Evolutionary conservation across 176 grass and related monocot genomes (phyloP), one percentile per base, ranked within the genome.

Genomic region (Rhynchospora breviuscula): DNA sequence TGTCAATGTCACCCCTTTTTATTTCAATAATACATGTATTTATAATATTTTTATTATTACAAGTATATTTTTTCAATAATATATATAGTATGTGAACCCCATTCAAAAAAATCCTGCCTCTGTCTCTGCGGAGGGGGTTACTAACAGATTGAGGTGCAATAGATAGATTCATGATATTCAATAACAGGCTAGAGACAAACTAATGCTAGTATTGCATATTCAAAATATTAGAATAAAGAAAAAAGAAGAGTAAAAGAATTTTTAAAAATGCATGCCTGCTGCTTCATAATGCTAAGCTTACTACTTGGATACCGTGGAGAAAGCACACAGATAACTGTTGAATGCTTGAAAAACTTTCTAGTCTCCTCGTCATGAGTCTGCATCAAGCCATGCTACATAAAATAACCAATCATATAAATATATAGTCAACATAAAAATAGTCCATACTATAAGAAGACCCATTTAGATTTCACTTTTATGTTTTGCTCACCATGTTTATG

Each of bases 331-430:
- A 93, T 88, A 53, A 97, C 95, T 0, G 95, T 88, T 0, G 95
- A 97, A 47, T 94, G 73, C 83, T 62, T 93, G 81, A 97, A 97
- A 64, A 90, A 97, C 6, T 68, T 82, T 51, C 76, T 88, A 0
- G 90, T 94, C 18, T 92, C 88, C 79, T 97, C 94, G 18, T 92
- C 94, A 78, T 83, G 73, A 19, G 94, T 97, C 26, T 87, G 52
- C 87, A 91, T 97, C 60, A 92, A 7, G 1, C 90, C 87, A 7
- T 15, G 25, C 94, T 97, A 52, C 53, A 85, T 22, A 40, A 86
- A 79, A 86, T 23, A 56, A 72, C 25, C 21, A 53, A 75, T 51
- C 45, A 75, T 51, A 10, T 51, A 35, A 35, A 35, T n/a, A n/a
- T 40, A 80, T n/a, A 8, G 22, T 13, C 18, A 60, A 19, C 7